Conservation (phyloP, 805 yeast species). For the Candida glaebosa region DNA sequence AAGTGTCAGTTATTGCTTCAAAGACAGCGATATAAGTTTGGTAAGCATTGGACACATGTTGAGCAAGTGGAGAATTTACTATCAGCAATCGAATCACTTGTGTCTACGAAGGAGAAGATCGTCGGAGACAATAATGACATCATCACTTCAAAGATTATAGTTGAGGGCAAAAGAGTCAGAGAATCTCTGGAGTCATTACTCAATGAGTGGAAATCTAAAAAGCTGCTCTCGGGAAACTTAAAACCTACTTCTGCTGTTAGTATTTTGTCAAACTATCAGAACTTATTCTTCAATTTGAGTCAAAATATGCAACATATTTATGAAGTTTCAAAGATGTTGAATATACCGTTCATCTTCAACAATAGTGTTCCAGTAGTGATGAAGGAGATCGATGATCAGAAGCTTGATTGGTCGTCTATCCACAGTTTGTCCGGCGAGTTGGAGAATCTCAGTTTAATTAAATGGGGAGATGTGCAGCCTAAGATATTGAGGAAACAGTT, state of each 20-base stretch:
- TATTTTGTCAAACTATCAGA: conserved; percentile 25
- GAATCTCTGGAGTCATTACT: conserved; percentile 26
- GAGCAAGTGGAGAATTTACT: conserved; percentile 61
- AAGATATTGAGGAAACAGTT: conserved; percentile 43
- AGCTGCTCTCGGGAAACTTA: conserved; percentile 43
- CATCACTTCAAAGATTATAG: conserved; percentile 38
- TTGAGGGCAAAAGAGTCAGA: conserved; percentile 36
- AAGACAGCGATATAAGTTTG: conserved; percentile 45
- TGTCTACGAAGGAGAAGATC: conserved; percentile 27
- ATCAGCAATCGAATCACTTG: conserved; percentile 36
- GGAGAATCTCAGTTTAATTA: conserved; percentile 34
- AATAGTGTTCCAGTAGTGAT: conserved; percentile 26
- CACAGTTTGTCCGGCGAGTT: conserved; percentile 48
- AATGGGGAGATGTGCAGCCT: conserved; percentile 51
- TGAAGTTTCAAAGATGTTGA: conserved; percentile 23
- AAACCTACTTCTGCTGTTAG: conserved; percentile 44
- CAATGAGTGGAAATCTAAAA: conserved; percentile 47
- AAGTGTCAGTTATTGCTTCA: conserved; percentile 35
- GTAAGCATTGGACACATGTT: conserved; percentile 52
- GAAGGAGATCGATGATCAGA: conserved; percentile 55
- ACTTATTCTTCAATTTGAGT: conserved; percentile 4
- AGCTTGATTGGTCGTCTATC: conserved; percentile 62
- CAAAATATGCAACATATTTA: conserved; percentile 20
- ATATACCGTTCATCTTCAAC: conserved; percentile 25
- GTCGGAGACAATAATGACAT: conserved; percentile 43